Evolutionary conservation across 192 early-diverging fungal species (phyloP).

Genomic region (Coemansia sp.): DNA sequence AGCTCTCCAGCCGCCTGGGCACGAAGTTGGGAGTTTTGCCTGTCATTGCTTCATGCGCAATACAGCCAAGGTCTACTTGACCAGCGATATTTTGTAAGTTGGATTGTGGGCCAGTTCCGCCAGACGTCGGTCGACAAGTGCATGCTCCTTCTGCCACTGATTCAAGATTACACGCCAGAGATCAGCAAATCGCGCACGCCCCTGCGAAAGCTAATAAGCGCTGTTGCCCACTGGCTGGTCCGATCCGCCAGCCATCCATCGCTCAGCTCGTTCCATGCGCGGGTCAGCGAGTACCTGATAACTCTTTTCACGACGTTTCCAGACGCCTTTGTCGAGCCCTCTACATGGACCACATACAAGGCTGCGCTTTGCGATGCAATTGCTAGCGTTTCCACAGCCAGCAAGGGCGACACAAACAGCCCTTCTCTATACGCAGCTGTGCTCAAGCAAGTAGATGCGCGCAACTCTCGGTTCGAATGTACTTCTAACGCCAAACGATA

Average conservation of each 20-base stretch:
- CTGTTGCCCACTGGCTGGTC: conserved; percentile 25
- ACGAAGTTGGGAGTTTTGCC: conserved; percentile 28
- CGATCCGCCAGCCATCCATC: conserved; percentile 23
- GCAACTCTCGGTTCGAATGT: conserved; percentile 26
- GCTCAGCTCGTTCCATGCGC: conserved; percentile 12
- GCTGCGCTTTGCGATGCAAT: conserved; percentile 14
- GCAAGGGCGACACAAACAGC: not conserved
- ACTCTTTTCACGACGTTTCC: conserved; percentile 34
- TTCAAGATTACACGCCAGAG: conserved; percentile 38
- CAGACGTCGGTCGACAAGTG: conserved; percentile 33
- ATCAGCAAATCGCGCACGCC: conserved; percentile 50
- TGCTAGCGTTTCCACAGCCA: not conserved
- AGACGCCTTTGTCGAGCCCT: conserved; percentile 54
- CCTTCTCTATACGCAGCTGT: not conserved
- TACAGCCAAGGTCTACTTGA: conserved; percentile 49
- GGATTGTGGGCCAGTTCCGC: conserved; percentile 37
- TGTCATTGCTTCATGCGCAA: conserved; percentile 39
- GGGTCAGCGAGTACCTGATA: conserved; percentile 17
- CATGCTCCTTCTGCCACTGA: conserved; percentile 38
- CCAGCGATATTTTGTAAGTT: conserved; percentile 45
- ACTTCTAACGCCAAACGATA: not conserved
- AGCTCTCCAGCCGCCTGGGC: conserved; percentile 29
- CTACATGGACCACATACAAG: conserved; percentile 33
- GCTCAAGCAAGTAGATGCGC: conserved; percentile 20
- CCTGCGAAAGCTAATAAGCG: conserved; percentile 46